Evolutionary conservation across 2,329 filamentous ascomycete genomes (phyloP).

Genomic region (Paecilomyces formosus): DNA sequence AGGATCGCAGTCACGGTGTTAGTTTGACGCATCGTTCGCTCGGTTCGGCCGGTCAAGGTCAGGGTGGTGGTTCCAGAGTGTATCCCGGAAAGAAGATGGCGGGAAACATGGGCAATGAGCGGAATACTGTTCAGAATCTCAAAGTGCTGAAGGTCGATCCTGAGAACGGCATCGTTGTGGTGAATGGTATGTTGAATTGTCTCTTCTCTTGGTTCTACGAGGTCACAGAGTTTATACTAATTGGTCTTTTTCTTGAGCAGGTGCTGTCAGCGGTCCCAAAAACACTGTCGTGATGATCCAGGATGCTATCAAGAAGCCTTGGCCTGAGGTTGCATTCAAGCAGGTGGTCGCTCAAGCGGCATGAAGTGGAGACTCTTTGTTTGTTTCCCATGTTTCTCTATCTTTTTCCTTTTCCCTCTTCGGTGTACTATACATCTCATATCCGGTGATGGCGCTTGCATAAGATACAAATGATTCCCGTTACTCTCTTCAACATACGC

Average conservation of each 20-base stretch:
- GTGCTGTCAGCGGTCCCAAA: constrained; percentile 78
- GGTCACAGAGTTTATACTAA: neutral
- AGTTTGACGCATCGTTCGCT: constrained; percentile 89
- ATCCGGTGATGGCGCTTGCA: constrained; percentile 30
- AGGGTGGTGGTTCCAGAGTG: constrained; percentile 87
- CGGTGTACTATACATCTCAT: constrained; percentile 32
- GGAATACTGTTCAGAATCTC: constrained; percentile 84
- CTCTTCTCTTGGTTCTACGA: neutral
- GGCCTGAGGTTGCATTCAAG: constrained; percentile 44
- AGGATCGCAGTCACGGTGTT: constrained; percentile 89
- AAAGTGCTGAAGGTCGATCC: constrained; percentile 82
- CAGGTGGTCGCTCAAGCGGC: neutral
- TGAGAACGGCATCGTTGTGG: constrained; percentile 77
- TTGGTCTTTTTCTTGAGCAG: constrained; percentile 22
- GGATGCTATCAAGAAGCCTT: constrained; percentile 84
- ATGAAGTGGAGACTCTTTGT: constrained; percentile 1
- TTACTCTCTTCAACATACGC: constrained; percentile 9
- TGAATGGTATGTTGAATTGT: constrained; percentile 56
- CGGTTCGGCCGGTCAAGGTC: constrained; percentile 80
- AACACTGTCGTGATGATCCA: constrained; percentile 76
- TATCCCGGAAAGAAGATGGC: constrained; percentile 97
- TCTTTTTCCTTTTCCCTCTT: constrained; percentile 7
- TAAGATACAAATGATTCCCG: constrained; percentile 36
- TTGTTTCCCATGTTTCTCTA: constrained; percentile 1
- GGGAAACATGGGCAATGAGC: constrained; percentile 86